Conservation (phyloP, 2,329 filamentous ascomycete species). For the Dactylella cylindrospora region DNA sequence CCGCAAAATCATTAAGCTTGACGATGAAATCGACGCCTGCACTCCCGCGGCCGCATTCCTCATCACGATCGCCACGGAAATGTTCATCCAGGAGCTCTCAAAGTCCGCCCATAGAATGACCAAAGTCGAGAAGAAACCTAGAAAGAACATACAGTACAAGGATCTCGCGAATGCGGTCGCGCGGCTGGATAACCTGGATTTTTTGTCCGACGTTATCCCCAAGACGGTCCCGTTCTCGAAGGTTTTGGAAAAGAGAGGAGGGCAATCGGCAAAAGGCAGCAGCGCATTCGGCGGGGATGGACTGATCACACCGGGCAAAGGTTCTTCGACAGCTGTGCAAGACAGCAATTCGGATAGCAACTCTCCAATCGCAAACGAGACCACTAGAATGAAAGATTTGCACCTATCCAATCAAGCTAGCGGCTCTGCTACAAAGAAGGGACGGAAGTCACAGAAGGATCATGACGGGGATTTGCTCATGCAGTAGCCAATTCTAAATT, state of each 20-base stretch:
- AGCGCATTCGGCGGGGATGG: background rate
- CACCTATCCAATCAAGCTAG: conserved; percentile 27
- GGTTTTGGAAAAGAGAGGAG: conserved; percentile 44
- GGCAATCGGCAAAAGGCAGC: background rate
- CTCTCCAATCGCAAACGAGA: conserved; percentile 26
- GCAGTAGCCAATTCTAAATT: conserved; percentile 8
- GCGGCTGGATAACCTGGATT: conserved; percentile 90
- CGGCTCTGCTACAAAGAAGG: conserved; percentile 15
- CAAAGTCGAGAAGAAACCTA: conserved; percentile 85
- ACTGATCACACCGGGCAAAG: conserved; percentile 2
- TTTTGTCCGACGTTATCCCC: conserved; percentile 86
- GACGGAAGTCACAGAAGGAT: conserved; percentile 17
- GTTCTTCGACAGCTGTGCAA: background rate
- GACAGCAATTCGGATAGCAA: conserved; percentile 16
- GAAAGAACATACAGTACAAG: conserved; percentile 92
- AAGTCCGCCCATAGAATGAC: conserved; percentile 83
- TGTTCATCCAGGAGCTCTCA: conserved; percentile 92
- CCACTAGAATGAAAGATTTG: conserved; percentile 24
- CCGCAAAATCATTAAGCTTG: conserved; percentile 89
- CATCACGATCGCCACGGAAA: conserved; percentile 91
- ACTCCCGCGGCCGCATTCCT: conserved; percentile 94
- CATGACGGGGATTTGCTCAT: conserved; percentile 34
- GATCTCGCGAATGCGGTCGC: conserved; percentile 86
- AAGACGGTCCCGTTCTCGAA: conserved; percentile 79
- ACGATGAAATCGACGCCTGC: conserved; percentile 80